These are phyloP conservation scores for Podosphaera aphanis DNA, from an alignment of 2,329 filamentous ascomycete genomes.

Conservation along the genomic window DNA sequence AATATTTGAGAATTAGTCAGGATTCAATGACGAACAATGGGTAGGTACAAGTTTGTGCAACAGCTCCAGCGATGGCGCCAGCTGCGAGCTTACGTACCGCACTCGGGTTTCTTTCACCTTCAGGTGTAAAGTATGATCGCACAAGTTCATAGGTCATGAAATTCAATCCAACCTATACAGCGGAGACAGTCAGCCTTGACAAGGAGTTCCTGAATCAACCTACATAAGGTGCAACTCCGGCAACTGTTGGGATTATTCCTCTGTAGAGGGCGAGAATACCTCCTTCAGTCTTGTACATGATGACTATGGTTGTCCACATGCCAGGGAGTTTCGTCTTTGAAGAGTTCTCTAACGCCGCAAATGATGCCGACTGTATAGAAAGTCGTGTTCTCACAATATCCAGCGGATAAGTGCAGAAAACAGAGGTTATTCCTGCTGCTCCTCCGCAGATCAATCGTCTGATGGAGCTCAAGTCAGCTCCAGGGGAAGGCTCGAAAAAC, in stretches of 20 bases:
- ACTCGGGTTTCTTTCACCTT: constrained; percentile 65
- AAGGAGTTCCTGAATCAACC: constrained; percentile 10
- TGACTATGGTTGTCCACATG: constrained; percentile 65
- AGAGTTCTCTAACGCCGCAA: constrained; percentile 45
- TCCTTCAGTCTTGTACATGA: constrained; percentile 83
- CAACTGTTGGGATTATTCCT: constrained; percentile 79
- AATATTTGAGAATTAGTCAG: constrained; percentile 1
- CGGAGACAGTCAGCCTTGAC: background rate
- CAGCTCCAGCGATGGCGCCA: constrained; percentile 81
- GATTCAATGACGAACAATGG: constrained; percentile 50
- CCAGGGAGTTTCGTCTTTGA: constrained; percentile 49
- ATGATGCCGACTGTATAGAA: constrained; percentile 94
- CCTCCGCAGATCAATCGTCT: constrained; percentile 74
- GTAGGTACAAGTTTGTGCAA: constrained; percentile 95
- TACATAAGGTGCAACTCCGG: constrained; percentile 86
- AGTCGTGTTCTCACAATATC: constrained; percentile 91
- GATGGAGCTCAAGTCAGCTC: constrained; percentile 47
- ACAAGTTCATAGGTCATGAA: constrained; percentile 96
- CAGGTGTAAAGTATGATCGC: constrained; percentile 60
- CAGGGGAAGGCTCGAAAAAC: constrained; percentile 57
- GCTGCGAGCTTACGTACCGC: constrained; percentile 63
- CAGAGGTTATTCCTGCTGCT: constrained; percentile 80
- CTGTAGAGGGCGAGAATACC: constrained; percentile 72
- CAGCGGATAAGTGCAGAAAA: constrained; percentile 83
- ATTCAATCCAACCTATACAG: constrained; percentile 62